phyloP scores from a whole-genome alignment of 2,329 filamentous ascomycete genomes.

The Knoxdaviesia proteae region DNA sequence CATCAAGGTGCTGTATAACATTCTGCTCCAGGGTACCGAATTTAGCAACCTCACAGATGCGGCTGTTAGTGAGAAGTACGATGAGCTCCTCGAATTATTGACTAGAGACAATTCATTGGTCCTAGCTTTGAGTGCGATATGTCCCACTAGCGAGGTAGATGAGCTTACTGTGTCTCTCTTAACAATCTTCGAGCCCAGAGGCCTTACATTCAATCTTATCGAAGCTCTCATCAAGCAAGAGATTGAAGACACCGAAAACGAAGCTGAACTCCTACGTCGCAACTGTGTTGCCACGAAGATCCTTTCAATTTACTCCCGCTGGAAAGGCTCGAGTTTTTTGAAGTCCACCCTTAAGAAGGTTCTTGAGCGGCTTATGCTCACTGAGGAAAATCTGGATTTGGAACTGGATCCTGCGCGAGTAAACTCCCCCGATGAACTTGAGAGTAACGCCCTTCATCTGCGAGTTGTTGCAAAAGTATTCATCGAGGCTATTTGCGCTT shows the following conservation, averaged over 20 bases:
- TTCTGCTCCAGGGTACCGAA: slow-evolving; percentile 49
- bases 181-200: slow-evolving; percentile 49
- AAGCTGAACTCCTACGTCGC: slow-evolving; percentile 44
- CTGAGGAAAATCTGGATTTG: slow-evolving; percentile 45
- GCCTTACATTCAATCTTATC: slow-evolving; percentile 39
- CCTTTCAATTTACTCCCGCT: slow-evolving; percentile 50
- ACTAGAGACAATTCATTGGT: slow-evolving; percentile 41
- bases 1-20: slow-evolving; percentile 49
- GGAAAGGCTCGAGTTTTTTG: slow-evolving; percentile 45
- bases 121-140: slow-evolving; percentile 42
- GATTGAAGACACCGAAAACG: slow-evolving; percentile 48
- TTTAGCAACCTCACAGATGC: slow-evolving; percentile 48
- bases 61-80: slow-evolving; percentile 47
- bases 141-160: slow-evolving; percentile 46
- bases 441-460: slow-evolving; percentile 45
- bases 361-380: slow-evolving; percentile 42
- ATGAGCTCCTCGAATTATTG: slow-evolving; percentile 40
- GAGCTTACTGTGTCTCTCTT: slow-evolving; percentile 46
- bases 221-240: slow-evolving; percentile 49
- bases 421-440: slow-evolving; percentile 36
- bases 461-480: slow-evolving; percentile 49
- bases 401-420: slow-evolving; percentile 46
- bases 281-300: slow-evolving; percentile 55
- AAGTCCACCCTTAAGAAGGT: slow-evolving; percentile 45
- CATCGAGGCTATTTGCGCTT: slow-evolving; percentile 49